These are phyloP conservation scores for Vitis hybrid DNA, from an alignment of 177 flowering plant species.

Conservation along the genomic window DNA sequence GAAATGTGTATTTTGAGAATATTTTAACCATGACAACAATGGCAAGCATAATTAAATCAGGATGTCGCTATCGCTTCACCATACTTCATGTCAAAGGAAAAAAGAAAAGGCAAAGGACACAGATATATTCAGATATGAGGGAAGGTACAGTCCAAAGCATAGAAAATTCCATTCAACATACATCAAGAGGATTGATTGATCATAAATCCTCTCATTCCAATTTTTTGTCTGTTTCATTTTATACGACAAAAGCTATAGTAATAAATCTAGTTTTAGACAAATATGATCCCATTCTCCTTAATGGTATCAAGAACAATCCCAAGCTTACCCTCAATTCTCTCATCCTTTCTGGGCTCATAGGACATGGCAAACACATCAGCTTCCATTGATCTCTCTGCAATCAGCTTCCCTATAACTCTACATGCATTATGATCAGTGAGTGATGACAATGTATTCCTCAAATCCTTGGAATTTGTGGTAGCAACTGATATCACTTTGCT, in stretches of 20 bases:
- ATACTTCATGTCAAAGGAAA: no score
- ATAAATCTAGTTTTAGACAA: slow-evolving; percentile 40
- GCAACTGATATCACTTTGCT: slow-evolving; percentile 96
- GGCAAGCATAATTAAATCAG: no score
- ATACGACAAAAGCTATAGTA: not conserved
- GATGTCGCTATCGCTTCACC: no score
- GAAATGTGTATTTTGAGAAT: no score
- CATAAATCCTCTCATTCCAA: no score
- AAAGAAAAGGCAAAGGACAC: no score
- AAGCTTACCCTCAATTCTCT: slow-evolving; percentile 78
- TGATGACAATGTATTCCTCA: slow-evolving; percentile 70
- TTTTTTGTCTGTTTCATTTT: no score
- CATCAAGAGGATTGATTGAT: no score
- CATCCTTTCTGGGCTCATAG: slow-evolving; percentile 73
- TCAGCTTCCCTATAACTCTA: slow-evolving; percentile 67
- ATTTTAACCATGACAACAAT: no score
- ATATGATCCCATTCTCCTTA: slow-evolving; percentile 81
- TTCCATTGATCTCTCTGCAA: slow-evolving; percentile 85
- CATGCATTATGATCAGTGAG: slow-evolving; percentile 75
- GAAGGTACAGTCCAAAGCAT: no score
- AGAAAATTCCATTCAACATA: no score
- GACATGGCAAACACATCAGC: slow-evolving; percentile 91
- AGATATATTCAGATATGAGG: no score
- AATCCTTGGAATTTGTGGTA: slow-evolving; percentile 85
- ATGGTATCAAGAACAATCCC: slow-evolving; percentile 83